These are phyloP conservation scores for Pseudonectria foliicola DNA, from an alignment of 2,329 filamentous ascomycete genomes.

Conservation along the genomic window DNA sequence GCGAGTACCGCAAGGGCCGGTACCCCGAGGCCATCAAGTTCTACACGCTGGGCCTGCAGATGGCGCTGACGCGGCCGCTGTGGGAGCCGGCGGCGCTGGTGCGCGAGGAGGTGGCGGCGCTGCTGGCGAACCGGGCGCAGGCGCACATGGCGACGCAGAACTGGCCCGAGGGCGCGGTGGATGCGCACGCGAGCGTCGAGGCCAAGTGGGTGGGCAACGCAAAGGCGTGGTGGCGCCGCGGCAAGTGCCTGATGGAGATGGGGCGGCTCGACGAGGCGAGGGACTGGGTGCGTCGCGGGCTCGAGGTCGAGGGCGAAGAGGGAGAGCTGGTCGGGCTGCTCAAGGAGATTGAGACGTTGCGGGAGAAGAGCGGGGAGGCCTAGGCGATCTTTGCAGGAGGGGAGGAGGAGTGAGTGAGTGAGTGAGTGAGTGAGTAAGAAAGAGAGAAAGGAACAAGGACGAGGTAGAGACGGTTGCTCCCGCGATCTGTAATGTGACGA, in stretches of 20 bases:
- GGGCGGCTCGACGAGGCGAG: slow-evolving; percentile 73
- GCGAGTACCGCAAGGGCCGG: slow-evolving; percentile 69
- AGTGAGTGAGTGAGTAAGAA: neutral
- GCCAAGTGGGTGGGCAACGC: slow-evolving; percentile 79
- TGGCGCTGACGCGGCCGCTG: slow-evolving; percentile 72
- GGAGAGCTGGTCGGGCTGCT: slow-evolving; percentile 55
- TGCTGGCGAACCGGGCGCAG: slow-evolving; percentile 86
- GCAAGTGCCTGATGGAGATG: slow-evolving; percentile 86
- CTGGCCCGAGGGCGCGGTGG: slow-evolving; percentile 81
- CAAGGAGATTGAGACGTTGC: slow-evolving; percentile 49
- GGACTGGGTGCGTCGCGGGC: slow-evolving; percentile 66
- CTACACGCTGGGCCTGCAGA: slow-evolving; percentile 81
- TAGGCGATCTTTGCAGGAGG: slow-evolving; percentile 19
- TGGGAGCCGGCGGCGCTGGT: slow-evolving; percentile 87
- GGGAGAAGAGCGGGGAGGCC: slow-evolving; percentile 30
- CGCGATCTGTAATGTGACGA: no score
- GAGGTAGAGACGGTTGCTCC: no score
- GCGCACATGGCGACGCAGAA: slow-evolving; percentile 74
- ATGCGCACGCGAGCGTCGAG: slow-evolving; percentile 84
- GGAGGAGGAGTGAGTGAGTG: neutral
- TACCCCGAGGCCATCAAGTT: slow-evolving; percentile 70
- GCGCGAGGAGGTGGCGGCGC: slow-evolving; percentile 70
- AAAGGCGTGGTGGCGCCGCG: slow-evolving; percentile 91
- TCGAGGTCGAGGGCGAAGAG: slow-evolving; percentile 77
- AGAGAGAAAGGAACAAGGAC: no score